Evolutionary conservation across 805 yeast genomes (phyloP).

Genomic region (Lipomyces starkeyi): DNA sequence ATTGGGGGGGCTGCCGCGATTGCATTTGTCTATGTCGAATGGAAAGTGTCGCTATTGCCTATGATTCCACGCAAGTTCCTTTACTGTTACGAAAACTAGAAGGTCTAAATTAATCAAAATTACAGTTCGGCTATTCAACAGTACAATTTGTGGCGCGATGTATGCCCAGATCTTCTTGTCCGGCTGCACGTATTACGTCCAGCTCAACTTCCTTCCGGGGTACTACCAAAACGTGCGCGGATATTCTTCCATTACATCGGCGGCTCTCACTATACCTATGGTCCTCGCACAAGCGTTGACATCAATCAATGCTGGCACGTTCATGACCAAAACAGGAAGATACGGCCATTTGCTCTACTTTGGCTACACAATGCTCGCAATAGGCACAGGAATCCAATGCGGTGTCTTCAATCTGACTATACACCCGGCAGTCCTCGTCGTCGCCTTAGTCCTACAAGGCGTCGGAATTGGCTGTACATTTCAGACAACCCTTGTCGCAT

Average conservation of each 20-base stretch:
- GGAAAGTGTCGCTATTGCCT: conserved; percentile 56
- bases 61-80: conserved; percentile 54
- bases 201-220: conserved; percentile 56
- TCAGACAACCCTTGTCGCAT: conserved; percentile 63
- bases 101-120: not conserved
- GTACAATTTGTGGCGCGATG: conserved; percentile 48
- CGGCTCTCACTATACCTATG: conserved; percentile 53
- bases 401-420: conserved; percentile 44
- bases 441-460: conserved; percentile 50
- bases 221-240: conserved; percentile 57
- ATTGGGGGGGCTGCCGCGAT: conserved; percentile 53
- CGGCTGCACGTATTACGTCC: conserved; percentile 57
- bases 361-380: conserved; percentile 54
- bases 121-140: conserved; percentile 49
- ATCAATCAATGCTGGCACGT: conserved; percentile 54
- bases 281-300: conserved; percentile 53
- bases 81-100: not conserved
- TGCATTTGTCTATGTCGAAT: conserved; percentile 57
- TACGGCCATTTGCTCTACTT: conserved; percentile 51
- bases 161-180: conserved; percentile 52
- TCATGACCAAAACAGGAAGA: conserved; percentile 53
- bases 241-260: conserved; percentile 49
- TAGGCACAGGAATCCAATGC: conserved; percentile 52
- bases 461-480: conserved; percentile 57
- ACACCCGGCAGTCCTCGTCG: conserved; percentile 48